Conservation (phyloP, 768 basidiomycete genomes). For the Phylloporus sp. region DNA sequence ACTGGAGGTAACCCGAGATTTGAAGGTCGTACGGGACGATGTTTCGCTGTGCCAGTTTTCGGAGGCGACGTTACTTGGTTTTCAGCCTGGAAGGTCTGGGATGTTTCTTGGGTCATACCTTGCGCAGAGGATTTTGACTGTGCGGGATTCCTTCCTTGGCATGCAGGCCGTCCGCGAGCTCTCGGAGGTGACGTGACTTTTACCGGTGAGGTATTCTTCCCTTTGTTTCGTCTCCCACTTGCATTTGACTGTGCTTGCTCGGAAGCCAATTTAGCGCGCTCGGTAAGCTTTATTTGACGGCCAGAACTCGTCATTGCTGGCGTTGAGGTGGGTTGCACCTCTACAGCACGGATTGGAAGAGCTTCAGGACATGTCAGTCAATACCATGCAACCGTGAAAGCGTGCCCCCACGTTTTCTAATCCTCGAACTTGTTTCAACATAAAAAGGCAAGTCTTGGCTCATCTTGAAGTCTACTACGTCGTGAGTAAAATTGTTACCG, state of each 20-base stretch:
- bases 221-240: constrained; percentile 1
- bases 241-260: background rate
- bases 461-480: constrained; percentile 24
- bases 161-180: background rate
- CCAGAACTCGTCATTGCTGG: constrained; percentile 21
- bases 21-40: constrained; percentile 11
- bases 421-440: constrained; percentile 22
- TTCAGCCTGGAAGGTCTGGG: background rate
- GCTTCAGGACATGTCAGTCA: constrained; percentile 14
- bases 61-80: background rate
- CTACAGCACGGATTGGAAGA: constrained; percentile 2
- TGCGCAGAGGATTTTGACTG: background rate
- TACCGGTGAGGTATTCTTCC: background rate
- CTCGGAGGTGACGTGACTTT: background rate
- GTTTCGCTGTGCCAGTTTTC: background rate
- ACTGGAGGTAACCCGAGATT: constrained; percentile 8
- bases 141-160: background rate
- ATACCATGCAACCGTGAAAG: background rate
- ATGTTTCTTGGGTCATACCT: background rate
- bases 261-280: constrained; percentile 15
- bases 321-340: constrained; percentile 1
- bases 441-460: constrained; percentile 29
- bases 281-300: constrained; percentile 19
- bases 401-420: constrained; percentile 24
- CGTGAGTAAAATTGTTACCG: background rate